These are phyloP conservation scores for Ascoidea tarda DNA, from an alignment of 805 yeast species.

Conservation along the genomic window DNA sequence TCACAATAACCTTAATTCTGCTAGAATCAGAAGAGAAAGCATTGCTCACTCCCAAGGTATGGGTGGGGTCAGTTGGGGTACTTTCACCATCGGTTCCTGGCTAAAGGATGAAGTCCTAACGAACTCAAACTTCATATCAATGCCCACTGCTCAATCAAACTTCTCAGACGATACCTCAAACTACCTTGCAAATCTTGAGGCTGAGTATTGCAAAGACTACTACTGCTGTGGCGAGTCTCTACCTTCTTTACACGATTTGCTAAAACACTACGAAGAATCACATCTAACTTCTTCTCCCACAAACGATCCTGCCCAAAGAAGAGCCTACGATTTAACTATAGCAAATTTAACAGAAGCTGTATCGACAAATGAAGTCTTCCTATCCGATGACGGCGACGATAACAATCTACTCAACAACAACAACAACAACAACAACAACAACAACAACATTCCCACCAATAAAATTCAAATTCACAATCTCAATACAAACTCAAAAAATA, in stretches of 20 bases:
- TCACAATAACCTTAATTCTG: slow-evolving; percentile 17
- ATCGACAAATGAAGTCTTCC: slow-evolving; percentile 83
- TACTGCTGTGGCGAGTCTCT: slow-evolving; percentile 88
- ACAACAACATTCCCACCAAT: slow-evolving; percentile 1
- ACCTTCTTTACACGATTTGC: slow-evolving; percentile 86
- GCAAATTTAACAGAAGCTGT: slow-evolving; percentile 74
- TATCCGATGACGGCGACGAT: slow-evolving; percentile 22
- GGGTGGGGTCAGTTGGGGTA: slow-evolving; percentile 98
- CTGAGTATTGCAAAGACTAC: slow-evolving; percentile 93
- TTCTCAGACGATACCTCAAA: slow-evolving; percentile 34
- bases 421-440: slow-evolving; percentile 1
- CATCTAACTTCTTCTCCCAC: slow-evolving; percentile 56
- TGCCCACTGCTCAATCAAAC: background rate
- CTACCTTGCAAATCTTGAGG: slow-evolving; percentile 85
- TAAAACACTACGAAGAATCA: slow-evolving; percentile 92
- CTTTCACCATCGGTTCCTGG: slow-evolving; percentile 92
- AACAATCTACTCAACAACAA: slow-evolving; percentile 1
- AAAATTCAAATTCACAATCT: background rate
- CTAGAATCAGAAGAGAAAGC: slow-evolving; percentile 70
- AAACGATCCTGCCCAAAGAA: slow-evolving; percentile 23
- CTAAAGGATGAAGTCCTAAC: slow-evolving; percentile 76
- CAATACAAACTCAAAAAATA: slow-evolving; percentile 1
- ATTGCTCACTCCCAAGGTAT: slow-evolving; percentile 95
- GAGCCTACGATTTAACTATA: slow-evolving; percentile 19
- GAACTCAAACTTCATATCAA: slow-evolving; percentile 2